Conservation (phyloP, 2,329 filamentous ascomycete genomes). For the Stemphylium vesicarium region DNA sequence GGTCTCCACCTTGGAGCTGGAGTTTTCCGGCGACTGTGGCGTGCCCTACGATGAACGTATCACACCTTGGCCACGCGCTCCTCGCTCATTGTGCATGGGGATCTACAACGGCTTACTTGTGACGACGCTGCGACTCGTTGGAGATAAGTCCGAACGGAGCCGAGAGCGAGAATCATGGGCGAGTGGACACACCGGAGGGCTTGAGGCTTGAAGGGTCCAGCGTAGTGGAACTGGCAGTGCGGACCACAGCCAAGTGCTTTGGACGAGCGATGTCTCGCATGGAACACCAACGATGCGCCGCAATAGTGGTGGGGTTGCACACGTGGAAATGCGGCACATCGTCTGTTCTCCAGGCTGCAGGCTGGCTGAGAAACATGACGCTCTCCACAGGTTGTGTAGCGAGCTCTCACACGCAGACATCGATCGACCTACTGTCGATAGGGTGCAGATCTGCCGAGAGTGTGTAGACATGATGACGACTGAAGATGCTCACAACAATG, state of each 20-base stretch:
- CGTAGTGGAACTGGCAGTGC: constrained; percentile 27
- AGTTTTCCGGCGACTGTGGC: constrained; percentile 14
- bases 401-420: constrained; percentile 14
- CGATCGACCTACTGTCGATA: constrained; percentile 20
- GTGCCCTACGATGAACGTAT: constrained; percentile 2
- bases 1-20: constrained; percentile 5
- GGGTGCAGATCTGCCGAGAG: constrained; percentile 22
- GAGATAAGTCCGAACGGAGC: constrained; percentile 15
- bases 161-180: constrained; percentile 21
- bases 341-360: constrained; percentile 16
- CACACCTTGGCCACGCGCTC: background rate
- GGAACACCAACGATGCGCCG: constrained; percentile 29
- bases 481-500: constrained; percentile 3
- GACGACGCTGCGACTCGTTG: constrained; percentile 3
- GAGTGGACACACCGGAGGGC: constrained; percentile 20
- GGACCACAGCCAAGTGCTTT: constrained; percentile 32
- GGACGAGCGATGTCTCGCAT: constrained; percentile 43
- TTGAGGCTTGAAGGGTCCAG: constrained; percentile 25
- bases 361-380: constrained; percentile 16
- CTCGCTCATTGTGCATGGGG: constrained; percentile 2
- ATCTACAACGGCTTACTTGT: background rate
- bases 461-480: constrained; percentile 17
- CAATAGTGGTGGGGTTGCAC: constrained; percentile 31
- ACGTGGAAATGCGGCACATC: constrained; percentile 30
- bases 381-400: constrained; percentile 13